These are phyloP conservation scores for Trichosporon sp. DNA, from an alignment of 1,284 basidiomycete genomes.

Conservation along the genomic window DNA sequence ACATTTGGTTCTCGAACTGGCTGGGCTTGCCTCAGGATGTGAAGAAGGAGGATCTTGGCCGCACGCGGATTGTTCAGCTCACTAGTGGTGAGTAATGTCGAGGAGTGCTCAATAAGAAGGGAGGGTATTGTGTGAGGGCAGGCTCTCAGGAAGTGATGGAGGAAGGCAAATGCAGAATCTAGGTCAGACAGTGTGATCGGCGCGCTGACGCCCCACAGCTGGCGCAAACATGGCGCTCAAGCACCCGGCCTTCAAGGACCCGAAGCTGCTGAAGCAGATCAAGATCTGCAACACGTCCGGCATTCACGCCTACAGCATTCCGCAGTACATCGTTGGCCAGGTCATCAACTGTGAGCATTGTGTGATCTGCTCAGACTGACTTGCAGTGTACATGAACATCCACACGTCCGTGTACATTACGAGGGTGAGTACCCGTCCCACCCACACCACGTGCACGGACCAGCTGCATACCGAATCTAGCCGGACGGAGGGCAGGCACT, in stretches of 20 bases:
- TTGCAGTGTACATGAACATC: constrained; percentile 29
- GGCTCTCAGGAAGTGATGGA: background rate
- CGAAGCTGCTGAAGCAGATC: constrained; percentile 28
- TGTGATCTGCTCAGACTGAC: background rate
- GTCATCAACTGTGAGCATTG: constrained; percentile 28
- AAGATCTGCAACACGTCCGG: constrained; percentile 35
- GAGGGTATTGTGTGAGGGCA: no score
- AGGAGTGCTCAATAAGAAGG: background rate
- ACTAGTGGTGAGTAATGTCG: constrained; percentile 25
- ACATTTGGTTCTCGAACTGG: constrained; percentile 31
- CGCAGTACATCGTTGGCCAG: constrained; percentile 40
- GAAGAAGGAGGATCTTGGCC: constrained; percentile 21
- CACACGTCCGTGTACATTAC: constrained; percentile 28
- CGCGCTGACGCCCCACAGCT: constrained; percentile 19
- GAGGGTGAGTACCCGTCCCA: constrained; percentile 13
- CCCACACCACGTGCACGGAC: no score
- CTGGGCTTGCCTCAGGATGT: constrained; percentile 24
- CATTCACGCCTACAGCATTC: constrained; percentile 41
- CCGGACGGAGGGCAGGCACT: background rate
- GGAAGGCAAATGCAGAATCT: background rate
- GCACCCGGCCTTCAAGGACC: constrained; percentile 22
- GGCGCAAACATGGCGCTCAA: constrained; percentile 36
- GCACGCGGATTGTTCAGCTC: constrained; percentile 37
- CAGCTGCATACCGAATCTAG: no score
- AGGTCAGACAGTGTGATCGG: no score